phyloP scores from a whole-genome alignment of 176 grass and related monocot genomes.

The Luzula sylvatica region DNA sequence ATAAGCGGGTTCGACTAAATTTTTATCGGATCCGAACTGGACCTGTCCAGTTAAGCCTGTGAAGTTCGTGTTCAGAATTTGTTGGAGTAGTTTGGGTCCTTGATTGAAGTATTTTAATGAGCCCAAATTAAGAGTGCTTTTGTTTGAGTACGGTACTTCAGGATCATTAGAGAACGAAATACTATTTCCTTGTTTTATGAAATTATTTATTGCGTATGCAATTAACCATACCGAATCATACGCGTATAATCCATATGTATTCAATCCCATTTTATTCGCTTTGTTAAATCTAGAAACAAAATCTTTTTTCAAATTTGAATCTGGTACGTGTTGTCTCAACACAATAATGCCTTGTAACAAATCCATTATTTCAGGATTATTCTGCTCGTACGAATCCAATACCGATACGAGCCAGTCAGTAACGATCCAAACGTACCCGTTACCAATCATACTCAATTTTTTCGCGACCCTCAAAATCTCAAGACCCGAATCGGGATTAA shows the following conservation, averaged over 20 bases:
- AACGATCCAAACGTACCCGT: conserved; percentile 74
- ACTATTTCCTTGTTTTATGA: conserved; percentile 33
- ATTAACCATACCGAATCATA: conserved; percentile 71
- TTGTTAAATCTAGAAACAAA: conserved; percentile 44
- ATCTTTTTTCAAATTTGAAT: conserved; percentile 43
- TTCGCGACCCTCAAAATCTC: conserved; percentile 44
- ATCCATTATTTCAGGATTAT: conserved; percentile 18
- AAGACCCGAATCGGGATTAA: conserved; percentile 59
- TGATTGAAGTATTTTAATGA: conserved; percentile 49
- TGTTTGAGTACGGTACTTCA: conserved; percentile 26
- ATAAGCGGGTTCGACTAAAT: conserved; percentile 37
- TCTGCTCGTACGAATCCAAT: conserved; percentile 24
- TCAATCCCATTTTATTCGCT: conserved; percentile 17
- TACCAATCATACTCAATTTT: conserved; percentile 41
- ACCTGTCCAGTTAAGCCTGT: conserved; percentile 56
- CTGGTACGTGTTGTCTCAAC: conserved; percentile 54
- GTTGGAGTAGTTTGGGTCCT: conserved; percentile 41
- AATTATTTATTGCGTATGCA: conserved; percentile 59
- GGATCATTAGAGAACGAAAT: conserved; percentile 55
- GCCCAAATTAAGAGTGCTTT: conserved; percentile 35
- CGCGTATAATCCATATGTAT: conserved; percentile 59
- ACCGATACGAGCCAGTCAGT: conserved; percentile 74
- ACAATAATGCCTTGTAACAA: conserved; percentile 50
- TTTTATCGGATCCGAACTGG: conserved; percentile 25
- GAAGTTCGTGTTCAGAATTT: conserved; percentile 49